Conservation (phyloP, 2,329 filamentous ascomycete genomes). For the Scedosporium aurantiacum region DNA sequence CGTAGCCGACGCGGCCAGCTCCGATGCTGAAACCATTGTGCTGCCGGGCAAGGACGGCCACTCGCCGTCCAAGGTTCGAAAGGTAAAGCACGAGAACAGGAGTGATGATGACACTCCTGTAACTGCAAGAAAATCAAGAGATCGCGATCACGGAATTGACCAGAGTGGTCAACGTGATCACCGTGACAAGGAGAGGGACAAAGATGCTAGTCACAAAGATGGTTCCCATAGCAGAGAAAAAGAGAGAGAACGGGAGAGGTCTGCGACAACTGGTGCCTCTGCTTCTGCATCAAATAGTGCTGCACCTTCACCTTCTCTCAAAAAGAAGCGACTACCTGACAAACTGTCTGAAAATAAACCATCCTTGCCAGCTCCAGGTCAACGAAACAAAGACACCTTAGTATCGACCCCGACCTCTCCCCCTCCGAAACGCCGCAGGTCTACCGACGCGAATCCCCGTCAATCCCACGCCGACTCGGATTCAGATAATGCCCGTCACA, state of each 20-base stretch:
- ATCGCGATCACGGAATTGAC: neutral
- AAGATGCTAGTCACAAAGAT: neutral
- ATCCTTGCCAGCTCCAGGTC: constrained; percentile 1
- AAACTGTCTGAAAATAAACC: constrained; percentile 3
- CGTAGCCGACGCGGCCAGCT: constrained; percentile 45
- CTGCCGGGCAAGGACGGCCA: constrained; percentile 53
- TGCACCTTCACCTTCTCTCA: constrained; percentile 18
- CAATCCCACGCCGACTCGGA: constrained; percentile 38
- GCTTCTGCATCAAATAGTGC: constrained; percentile 13
- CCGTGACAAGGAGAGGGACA: neutral
- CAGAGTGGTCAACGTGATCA: no score
- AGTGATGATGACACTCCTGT: constrained; percentile 28
- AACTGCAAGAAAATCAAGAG: neutral
- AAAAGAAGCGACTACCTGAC: constrained; percentile 36
- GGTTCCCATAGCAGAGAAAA: neutral
- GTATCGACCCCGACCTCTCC: constrained; percentile 40
- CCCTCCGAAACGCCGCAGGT: constrained; percentile 15
- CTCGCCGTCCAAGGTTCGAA: constrained; percentile 52
- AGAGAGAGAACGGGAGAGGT: constrained; percentile 20
- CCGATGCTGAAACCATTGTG: constrained; percentile 63
- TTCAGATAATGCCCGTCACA: constrained; percentile 37
- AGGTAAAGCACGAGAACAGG: constrained; percentile 54
- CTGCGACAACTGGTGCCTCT: constrained; percentile 22
- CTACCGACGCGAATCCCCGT: constrained; percentile 1
- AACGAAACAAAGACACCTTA: neutral